phyloP scores from a whole-genome alignment of 768 basidiomycete species.

The Macrolepiota dolichaula region DNA sequence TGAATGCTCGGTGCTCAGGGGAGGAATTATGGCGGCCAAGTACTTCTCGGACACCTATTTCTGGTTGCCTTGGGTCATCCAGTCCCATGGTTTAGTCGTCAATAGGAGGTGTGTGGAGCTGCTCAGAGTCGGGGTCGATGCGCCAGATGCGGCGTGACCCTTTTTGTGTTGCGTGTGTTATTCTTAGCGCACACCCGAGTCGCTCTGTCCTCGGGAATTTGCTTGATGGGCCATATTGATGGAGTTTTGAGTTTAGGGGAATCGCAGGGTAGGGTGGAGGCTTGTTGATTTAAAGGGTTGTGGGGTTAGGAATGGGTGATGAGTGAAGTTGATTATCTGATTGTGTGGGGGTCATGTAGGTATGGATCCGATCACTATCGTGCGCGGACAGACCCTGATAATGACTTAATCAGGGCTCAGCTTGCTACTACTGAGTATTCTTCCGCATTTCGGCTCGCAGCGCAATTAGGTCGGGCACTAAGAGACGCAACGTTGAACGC shows the following conservation, averaged over 20 bases:
- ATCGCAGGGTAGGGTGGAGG: not conserved
- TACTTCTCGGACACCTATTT: not conserved
- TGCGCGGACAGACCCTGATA: not conserved
- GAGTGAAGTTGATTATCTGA: not conserved
- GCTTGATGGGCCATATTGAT: not conserved
- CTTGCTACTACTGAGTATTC: not conserved
- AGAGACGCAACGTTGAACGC: too few relatives aligned
- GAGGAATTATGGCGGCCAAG: not conserved
- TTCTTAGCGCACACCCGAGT: not conserved
- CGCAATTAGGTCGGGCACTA: not conserved
- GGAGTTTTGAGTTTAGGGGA: not conserved
- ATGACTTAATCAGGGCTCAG: not conserved
- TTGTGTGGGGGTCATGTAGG: not conserved
- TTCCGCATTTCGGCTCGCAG: not conserved
- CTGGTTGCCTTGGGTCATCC: not conserved
- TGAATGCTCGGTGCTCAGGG: slow-evolving; percentile 4
- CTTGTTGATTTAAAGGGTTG: not conserved
- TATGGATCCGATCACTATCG: not conserved
- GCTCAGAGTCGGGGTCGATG: not conserved
- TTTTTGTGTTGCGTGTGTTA: not conserved
- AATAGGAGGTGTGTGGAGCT: not conserved
- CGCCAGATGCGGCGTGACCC: not conserved
- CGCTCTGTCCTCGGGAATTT: not conserved
- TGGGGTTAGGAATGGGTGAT: not conserved
- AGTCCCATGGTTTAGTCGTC: not conserved